Base-by-base conservation (phyloP, 306 rosid species). In the Glycine tomentella region DNA sequence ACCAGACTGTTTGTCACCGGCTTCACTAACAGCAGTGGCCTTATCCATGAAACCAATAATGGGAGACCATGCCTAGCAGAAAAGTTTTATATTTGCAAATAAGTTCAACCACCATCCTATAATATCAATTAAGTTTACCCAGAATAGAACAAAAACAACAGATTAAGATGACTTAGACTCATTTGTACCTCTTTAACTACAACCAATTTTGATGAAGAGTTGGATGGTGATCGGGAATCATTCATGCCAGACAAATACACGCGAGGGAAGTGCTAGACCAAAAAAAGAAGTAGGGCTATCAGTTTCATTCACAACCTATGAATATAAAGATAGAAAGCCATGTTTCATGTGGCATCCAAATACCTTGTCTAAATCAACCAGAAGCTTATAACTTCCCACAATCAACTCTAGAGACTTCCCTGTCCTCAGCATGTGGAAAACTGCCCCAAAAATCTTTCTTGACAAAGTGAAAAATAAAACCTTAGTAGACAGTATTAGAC, bases 321-420 rank as follows among this genome's bases (percentile, higher is more conserved):
- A 51, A 75, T 62, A 72, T 48, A 42, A 53, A 13, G 42, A 16
- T 16, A 48, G 20, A 58, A 81, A 52, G 52, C 58, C 50, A 8
- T 15, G n/a, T 70, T 44, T 63, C 59, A 7, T 10, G 7, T 70
- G 57, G 25, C 46, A 48, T 36, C 31, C 61, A 53, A 48, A 36
- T 82, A 91, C 97, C 97, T 86, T 89, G 61, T 91, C 88, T 76
- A 95, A 88, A 82, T 91, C 97, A 58, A 82, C 86, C 84, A 93
- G 87, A 80, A 83, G 86, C 79, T 81, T 85, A 81, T 81, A 84
- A 55, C 84, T 87, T 7, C 69, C 80, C 65, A 87, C 69, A 74
- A 87, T 78, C 77, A 87, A 71, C 82, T 84, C 82, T 55, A 87
- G 40, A 69, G 87, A 81, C 16, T 78, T 78, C 77, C 59, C 90